Conservation (phyloP, 768 basidiomycete genomes). For the Boletus vermiculosoides region DNA sequence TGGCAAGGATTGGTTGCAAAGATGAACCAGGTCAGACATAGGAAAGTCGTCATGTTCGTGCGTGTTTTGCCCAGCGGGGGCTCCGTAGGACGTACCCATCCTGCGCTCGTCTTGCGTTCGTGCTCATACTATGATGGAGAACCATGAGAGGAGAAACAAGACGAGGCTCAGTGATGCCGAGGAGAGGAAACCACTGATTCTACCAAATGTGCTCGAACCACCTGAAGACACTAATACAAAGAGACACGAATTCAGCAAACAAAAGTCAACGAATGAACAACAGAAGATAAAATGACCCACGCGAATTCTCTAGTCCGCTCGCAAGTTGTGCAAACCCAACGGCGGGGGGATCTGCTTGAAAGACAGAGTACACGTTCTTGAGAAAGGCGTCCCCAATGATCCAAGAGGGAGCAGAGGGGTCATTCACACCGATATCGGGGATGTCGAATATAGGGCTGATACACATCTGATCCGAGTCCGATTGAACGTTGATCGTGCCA, state of each 20-base stretch:
- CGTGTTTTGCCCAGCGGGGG: neutral
- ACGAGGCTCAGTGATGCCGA: neutral
- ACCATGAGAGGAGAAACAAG: neutral
- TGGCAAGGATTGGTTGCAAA: too few relatives aligned
- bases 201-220: neutral
- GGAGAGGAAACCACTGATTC: too few relatives aligned
- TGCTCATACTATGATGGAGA: neutral
- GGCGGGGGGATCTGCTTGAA: constrained; percentile 15
- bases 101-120: neutral
- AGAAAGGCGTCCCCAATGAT: constrained; percentile 73
- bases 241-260: neutral
- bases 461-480: constrained; percentile 34
- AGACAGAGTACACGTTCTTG: constrained; percentile 27
- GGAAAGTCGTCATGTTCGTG: neutral
- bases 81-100: neutral
- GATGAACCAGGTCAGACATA: too few relatives aligned
- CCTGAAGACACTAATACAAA: neutral
- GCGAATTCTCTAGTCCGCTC: neutral
- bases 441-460: constrained; percentile 71
- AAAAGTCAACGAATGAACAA: neutral
- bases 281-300: neutral
- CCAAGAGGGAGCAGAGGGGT: constrained; percentile 42
- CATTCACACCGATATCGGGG: neutral
- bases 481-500: constrained; percentile 40
- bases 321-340: constrained; percentile 24